Evolutionary conservation across 495 filamentous ascomycete species (phyloP).

Genomic region (Bryoglossum gracile): DNA sequence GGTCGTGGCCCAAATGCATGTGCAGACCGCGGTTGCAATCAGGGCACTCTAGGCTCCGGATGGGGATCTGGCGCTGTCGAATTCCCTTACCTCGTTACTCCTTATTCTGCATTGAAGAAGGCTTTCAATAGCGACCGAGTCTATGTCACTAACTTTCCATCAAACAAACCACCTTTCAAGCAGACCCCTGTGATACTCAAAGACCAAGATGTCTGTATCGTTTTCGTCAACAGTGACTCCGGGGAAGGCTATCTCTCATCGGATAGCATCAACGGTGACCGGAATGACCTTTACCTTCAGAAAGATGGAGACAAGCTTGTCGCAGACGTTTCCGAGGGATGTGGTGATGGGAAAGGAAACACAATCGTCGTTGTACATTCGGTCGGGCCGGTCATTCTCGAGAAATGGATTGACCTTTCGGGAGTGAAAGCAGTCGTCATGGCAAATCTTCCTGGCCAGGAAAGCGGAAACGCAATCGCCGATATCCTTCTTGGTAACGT

Average conservation of each 20-base stretch:
- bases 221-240: conserved; percentile 57
- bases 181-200: conserved; percentile 31
- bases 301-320: conserved; percentile 73
- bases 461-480: conserved; percentile 76
- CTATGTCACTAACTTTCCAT: conserved; percentile 50
- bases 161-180: conserved; percentile 41
- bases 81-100: conserved; percentile 73
- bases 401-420: conserved; percentile 75
- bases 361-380: conserved; percentile 86
- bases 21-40: conserved; percentile 68
- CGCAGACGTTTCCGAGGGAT: conserved; percentile 59
- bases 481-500: conserved; percentile 81
- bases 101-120: conserved; percentile 55
- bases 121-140: conserved; percentile 55
- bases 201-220: conserved; percentile 59
- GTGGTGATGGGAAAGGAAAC: conserved; percentile 56
- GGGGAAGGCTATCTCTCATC: conserved; percentile 58
- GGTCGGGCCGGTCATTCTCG: conserved; percentile 79
- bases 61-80: conserved; percentile 91
- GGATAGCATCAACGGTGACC: conserved; percentile 65
- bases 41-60: conserved; percentile 75
- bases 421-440: conserved; percentile 75
- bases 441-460: conserved; percentile 84
- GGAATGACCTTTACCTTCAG: conserved; percentile 72
- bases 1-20: conserved; percentile 67